Percentiles rank a stretch among this genome's conserved stretches.
Conservation (phyloP, 2,329 filamentous ascomycete genomes). For the Fusarium devonianum region DNA sequence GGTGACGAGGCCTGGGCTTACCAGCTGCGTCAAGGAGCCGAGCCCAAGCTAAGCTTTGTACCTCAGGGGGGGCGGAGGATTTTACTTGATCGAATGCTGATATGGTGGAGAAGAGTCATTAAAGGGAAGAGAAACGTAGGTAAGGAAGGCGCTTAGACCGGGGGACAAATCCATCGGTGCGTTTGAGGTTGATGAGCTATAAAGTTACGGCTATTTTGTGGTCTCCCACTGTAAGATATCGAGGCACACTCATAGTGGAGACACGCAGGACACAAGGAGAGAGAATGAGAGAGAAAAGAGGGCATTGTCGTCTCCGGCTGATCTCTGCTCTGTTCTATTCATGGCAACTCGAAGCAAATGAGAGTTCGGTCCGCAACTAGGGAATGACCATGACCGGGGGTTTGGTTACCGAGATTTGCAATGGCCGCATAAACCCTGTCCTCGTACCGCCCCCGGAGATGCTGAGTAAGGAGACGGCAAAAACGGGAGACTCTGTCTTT, state of each 20-base stretch:
- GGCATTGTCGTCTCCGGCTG: too few species aligned
- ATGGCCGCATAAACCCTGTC: conserved; percentile 18
- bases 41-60: conserved; percentile 30
- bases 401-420: conserved; percentile 37
- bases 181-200: conserved; percentile 28
- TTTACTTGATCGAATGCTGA: conserved; percentile 6
- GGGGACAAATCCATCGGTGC: conserved; percentile 4
- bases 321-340: conserved; percentile 8
- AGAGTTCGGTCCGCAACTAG: conserved; percentile 5
- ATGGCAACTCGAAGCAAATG: conserved; percentile 3
- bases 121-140: not conserved
- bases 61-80: conserved; percentile 11
- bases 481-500: conserved; percentile 33
- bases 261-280: too few species aligned
- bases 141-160: conserved; percentile 1
- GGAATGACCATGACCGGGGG: conserved; percentile 16
- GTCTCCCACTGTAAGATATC: too few species aligned
- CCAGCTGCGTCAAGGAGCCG: conserved; percentile 9
- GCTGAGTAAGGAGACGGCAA: not conserved
- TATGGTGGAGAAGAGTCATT: not conserved
- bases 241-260: too few species aligned
- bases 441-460: too few species aligned
- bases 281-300: too few species aligned
- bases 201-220: not conserved
- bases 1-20: conserved; percentile 30